A percentile compares a stretch with the other conserved stretches of the same genome.
phyloP scores from a whole-genome alignment of 257 asterid genomes.

The Plantago elongata region DNA sequence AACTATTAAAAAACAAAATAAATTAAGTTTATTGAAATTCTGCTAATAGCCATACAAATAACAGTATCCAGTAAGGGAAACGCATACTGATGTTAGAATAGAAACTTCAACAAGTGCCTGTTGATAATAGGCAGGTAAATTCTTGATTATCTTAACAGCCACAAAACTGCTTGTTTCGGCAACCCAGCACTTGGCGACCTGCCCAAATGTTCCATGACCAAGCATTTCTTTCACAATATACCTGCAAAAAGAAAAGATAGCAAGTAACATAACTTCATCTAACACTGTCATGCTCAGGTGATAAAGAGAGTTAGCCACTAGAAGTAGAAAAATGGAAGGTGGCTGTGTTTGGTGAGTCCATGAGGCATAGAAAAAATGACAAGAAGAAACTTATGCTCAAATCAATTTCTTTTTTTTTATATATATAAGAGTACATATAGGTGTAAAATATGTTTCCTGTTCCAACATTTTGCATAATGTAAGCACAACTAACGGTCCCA shows the following conservation, averaged over 20 bases:
- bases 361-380: background rate
- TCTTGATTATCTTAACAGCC: constrained; percentile 95
- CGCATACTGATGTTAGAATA: constrained; percentile 71
- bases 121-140: constrained; percentile 96
- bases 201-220: constrained; percentile 99
- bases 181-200: constrained; percentile 99
- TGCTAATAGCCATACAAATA: constrained; percentile 25
- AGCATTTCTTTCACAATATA: constrained; percentile 88
- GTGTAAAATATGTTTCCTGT: constrained; percentile 8
- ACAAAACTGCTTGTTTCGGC: constrained; percentile 65
- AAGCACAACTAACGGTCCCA: no score
- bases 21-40: constrained; percentile 12
- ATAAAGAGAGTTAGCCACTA: constrained; percentile 18
- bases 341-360: background rate
- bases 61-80: constrained; percentile 22
- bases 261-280: constrained; percentile 13
- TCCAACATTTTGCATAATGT: constrained; percentile 4
- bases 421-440: constrained; percentile 2
- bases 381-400: constrained; percentile 11
- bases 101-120: constrained; percentile 99
- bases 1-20: constrained; percentile 44
- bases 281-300: constrained; percentile 17
- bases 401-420: constrained; percentile 9
- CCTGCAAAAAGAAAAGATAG: constrained; percentile 42
- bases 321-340: constrained; percentile 10